phyloP scores from a whole-genome alignment of 2,329 filamentous ascomycete genomes.

The Pestalotiopsis sp. region DNA sequence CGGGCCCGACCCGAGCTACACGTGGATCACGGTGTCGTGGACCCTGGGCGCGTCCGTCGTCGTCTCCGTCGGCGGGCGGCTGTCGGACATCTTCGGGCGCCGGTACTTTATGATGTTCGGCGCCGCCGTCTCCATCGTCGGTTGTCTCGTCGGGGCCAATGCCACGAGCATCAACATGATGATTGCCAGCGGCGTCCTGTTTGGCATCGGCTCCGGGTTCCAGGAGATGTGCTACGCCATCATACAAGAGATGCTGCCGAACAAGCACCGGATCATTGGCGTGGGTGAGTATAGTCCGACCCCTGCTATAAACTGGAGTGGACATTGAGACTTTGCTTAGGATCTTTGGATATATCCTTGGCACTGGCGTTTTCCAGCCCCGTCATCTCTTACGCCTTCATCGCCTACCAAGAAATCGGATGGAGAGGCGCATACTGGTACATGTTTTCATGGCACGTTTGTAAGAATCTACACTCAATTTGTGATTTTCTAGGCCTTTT shows the following conservation, averaged over 20 bases:
- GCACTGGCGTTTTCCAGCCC: slow-evolving; percentile 36
- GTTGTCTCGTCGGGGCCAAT: slow-evolving; percentile 41
- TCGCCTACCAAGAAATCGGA: slow-evolving; percentile 29
- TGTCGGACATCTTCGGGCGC: slow-evolving; percentile 43
- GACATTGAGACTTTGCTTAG: not conserved
- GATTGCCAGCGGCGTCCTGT: slow-evolving; percentile 42
- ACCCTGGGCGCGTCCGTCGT: slow-evolving; percentile 36
- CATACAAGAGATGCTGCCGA: slow-evolving; percentile 40
- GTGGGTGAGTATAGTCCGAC: slow-evolving; percentile 25
- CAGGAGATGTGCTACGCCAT: slow-evolving; percentile 41
- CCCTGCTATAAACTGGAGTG: too few relatives aligned
- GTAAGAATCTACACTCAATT: too few relatives aligned
- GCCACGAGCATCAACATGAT: slow-evolving; percentile 41
- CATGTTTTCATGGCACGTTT: slow-evolving; percentile 24
- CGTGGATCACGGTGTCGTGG: slow-evolving; percentile 38
- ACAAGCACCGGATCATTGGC: slow-evolving; percentile 38
- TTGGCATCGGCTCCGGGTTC: slow-evolving; percentile 42
- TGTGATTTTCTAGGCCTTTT: slow-evolving; percentile 14
- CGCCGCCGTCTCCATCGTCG: slow-evolving; percentile 34
- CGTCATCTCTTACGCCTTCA: slow-evolving; percentile 35
- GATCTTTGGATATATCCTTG: slow-evolving; percentile 33
- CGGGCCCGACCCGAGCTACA: slow-evolving; percentile 35
- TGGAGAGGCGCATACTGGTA: slow-evolving; percentile 28
- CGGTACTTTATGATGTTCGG: slow-evolving; percentile 41
- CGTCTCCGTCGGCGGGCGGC: slow-evolving; percentile 36